These are phyloP conservation scores for Pistacia atlantica DNA, from an alignment of 345 rosid genomes.

Conservation along the genomic window DNA sequence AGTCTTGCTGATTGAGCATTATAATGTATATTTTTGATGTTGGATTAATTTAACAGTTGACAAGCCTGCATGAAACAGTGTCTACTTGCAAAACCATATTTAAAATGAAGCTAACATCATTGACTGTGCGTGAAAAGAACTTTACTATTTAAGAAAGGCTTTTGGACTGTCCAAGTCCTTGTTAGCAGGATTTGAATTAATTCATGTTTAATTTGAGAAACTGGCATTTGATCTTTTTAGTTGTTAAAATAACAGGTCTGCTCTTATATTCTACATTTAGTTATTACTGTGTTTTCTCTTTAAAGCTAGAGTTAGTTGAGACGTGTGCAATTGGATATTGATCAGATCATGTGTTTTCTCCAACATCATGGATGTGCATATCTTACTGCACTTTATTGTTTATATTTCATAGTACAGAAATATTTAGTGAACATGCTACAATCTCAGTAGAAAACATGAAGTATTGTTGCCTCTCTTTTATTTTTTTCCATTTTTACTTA, in stretches of 20 bases:
- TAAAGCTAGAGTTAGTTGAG: neutral
- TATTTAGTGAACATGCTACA: neutral
- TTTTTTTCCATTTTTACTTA: too few species aligned
- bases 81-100: neutral
- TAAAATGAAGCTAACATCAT: neutral
- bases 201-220: neutral
- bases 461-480: neutral
- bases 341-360: neutral
- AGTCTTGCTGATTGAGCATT: neutral
- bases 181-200: neutral
- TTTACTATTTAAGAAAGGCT: neutral
- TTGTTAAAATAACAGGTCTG: neutral
- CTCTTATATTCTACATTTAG: neutral
- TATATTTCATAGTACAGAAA: neutral
- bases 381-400: neutral
- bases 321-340: neutral
- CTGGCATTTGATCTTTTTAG: too few species aligned
- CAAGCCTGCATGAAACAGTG: neutral
- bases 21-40: neutral
- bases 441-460: neutral
- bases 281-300: neutral
- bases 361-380: neutral
- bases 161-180: neutral
- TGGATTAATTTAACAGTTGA: neutral
- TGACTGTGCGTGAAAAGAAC: neutral